Conservation (phyloP, 352 stramenopile genomes). For the Phytophthora pinifolia region DNA sequence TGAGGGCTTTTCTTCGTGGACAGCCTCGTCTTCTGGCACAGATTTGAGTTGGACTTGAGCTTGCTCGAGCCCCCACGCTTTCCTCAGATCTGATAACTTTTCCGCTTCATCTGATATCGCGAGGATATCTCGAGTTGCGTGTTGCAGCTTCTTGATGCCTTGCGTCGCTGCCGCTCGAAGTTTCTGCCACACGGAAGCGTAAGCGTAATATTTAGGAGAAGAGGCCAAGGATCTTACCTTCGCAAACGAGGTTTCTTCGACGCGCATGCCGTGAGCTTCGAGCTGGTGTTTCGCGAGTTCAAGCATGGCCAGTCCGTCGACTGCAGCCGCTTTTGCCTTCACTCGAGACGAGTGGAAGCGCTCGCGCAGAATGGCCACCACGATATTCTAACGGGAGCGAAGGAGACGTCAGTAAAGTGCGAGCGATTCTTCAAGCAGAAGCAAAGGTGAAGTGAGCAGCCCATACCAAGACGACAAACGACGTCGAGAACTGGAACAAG, state of each 20-base stretch:
- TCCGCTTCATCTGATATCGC: conserved; percentile 37
- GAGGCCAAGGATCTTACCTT: too few species aligned
- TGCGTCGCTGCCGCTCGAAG: conserved; percentile 35
- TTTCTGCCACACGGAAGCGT: too few species aligned
- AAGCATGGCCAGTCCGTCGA: conserved; percentile 44
- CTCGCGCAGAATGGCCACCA: conserved; percentile 60
- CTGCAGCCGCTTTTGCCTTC: conserved; percentile 18
- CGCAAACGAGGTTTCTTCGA: conserved; percentile 41
- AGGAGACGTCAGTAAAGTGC: neutral
- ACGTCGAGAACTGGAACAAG: conserved; percentile 41
- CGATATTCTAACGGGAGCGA: conserved; percentile 45
- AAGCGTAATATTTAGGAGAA: too few species aligned
- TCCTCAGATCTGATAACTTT: conserved; percentile 50
- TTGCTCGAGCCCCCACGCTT: conserved; percentile 49
- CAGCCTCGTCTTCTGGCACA: conserved; percentile 1
- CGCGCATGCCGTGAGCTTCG: conserved; percentile 45
- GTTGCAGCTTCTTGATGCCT: conserved; percentile 47
- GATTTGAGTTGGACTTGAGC: conserved; percentile 9
- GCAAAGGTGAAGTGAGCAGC: neutral
- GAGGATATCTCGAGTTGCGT: conserved; percentile 36
- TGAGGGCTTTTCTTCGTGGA: conserved; percentile 8
- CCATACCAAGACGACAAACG: conserved; percentile 47
- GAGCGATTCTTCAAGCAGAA: neutral
- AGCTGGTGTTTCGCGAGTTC: conserved; percentile 60
- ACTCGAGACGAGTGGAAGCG: conserved; percentile 44